Percentiles rank a stretch among this genome's conserved stretches.
These are phyloP conservation scores for Thalassiosira exigua DNA, from an alignment of 352 stramenopile genomes.

Conservation along the genomic window DNA sequence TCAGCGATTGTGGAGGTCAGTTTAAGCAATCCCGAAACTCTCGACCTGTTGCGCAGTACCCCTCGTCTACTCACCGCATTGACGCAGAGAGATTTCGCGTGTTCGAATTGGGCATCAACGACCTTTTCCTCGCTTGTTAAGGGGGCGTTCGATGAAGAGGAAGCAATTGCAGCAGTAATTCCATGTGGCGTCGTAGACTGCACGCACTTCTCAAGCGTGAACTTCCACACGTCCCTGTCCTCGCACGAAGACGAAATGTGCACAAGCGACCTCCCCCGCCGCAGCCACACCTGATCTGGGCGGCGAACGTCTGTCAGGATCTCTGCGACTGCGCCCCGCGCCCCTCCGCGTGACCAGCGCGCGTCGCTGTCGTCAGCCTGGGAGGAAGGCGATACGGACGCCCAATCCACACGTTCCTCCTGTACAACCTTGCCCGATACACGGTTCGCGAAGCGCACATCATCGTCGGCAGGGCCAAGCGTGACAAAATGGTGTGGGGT, in stretches of 20 bases:
- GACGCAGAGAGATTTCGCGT: conserved; percentile 78
- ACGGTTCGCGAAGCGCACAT: conserved; percentile 80
- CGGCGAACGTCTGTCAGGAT: conserved; percentile 81
- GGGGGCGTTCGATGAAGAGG: neutral
- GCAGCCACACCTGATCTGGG: conserved; percentile 84
- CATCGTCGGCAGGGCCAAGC: conserved; percentile 63
- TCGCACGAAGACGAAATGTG: conserved; percentile 84
- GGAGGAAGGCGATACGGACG: conserved; percentile 41
- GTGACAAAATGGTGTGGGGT: conserved; percentile 84
- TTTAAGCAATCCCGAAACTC: too few relatives aligned
- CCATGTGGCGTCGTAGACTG: conserved; percentile 20
- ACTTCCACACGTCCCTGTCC: conserved; percentile 84
- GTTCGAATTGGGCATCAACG: conserved; percentile 81
- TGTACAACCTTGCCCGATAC: conserved; percentile 80
- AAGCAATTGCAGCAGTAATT: neutral
- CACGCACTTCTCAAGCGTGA: conserved; percentile 73
- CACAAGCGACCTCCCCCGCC: conserved; percentile 72
- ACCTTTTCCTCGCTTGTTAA: conserved; percentile 77
- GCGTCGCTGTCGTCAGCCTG: conserved; percentile 34
- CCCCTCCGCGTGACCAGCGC: conserved; percentile 10
- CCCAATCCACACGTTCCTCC: conserved; percentile 78
- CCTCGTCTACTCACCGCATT: conserved; percentile 60
- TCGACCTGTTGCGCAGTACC: too few relatives aligned
- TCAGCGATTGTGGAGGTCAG: too few relatives aligned
- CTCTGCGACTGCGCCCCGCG: conserved; percentile 47